These are phyloP conservation scores for Hyphodiscus sp. DNA, from an alignment of 2,329 filamentous ascomycete genomes.

Conservation along the genomic window DNA sequence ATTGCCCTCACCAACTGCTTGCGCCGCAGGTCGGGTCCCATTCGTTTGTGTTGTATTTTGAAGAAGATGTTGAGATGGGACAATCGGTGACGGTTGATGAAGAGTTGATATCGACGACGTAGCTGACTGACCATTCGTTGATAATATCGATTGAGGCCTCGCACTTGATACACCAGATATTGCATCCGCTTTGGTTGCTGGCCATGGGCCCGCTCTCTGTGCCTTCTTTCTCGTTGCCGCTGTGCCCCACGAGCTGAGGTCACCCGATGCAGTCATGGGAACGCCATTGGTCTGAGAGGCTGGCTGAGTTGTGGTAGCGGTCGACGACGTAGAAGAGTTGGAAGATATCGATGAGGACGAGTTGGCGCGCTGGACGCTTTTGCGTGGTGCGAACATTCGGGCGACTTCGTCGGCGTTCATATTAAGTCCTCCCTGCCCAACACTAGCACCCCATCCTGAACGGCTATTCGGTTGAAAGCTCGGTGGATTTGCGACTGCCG, in stretches of 20 bases:
- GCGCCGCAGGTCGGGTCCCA: slow-evolving; percentile 40
- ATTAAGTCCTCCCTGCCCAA: slow-evolving; percentile 51
- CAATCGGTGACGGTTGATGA: slow-evolving; percentile 49
- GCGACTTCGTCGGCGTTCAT: slow-evolving; percentile 80
- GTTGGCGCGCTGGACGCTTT: slow-evolving; percentile 78
- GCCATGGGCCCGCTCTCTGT: slow-evolving; percentile 50
- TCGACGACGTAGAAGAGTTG: slow-evolving; percentile 51
- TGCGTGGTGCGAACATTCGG: slow-evolving; percentile 85
- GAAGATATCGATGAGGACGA: slow-evolving; percentile 83
- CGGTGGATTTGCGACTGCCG: slow-evolving; percentile 60
- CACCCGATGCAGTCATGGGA: slow-evolving; percentile 22
- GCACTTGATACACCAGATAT: slow-evolving; percentile 56
- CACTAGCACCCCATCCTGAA: slow-evolving; percentile 60
- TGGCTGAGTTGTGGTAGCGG: slow-evolving; percentile 57
- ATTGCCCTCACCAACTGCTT: slow-evolving; percentile 45
- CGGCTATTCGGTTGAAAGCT: slow-evolving; percentile 57
- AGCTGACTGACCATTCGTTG: slow-evolving; percentile 51
- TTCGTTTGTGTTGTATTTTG: slow-evolving; percentile 53
- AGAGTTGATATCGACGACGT: slow-evolving; percentile 57
- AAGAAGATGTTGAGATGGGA: slow-evolving; percentile 62
- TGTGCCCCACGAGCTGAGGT: slow-evolving; percentile 27
- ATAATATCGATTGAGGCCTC: slow-evolving; percentile 54
- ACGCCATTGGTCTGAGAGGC: slow-evolving; percentile 56
- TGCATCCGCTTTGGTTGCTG: slow-evolving; percentile 58
- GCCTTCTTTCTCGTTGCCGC: slow-evolving; percentile 44